Evolutionary conservation across 345 rosid species (phyloP).

Genomic region (Cardamine occulta): DNA sequence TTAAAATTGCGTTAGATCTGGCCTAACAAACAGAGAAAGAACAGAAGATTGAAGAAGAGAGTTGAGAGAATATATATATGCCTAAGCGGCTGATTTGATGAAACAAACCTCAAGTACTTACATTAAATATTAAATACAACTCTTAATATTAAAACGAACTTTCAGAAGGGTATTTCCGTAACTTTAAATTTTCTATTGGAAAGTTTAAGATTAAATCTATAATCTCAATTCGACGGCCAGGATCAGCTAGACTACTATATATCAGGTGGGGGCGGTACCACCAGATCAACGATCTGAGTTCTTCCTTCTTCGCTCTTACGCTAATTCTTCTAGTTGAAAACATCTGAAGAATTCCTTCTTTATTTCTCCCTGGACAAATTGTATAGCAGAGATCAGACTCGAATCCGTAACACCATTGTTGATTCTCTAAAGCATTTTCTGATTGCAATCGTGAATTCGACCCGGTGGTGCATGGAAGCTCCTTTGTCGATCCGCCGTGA

Average conservation of each 20-base stretch:
- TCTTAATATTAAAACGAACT: no score
- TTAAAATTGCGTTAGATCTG: no score
- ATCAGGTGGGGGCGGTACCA: constrained; percentile 16
- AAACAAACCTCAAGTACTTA: no score
- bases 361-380: background rate
- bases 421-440: background rate
- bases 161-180: background rate
- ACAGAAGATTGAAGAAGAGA: no score
- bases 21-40: no score
- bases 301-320: constrained; percentile 4
- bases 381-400: constrained; percentile 17
- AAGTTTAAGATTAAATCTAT: constrained; percentile 8
- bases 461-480: constrained; percentile 54
- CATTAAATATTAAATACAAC: no score
- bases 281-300: constrained; percentile 47
- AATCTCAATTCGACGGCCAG: constrained; percentile 29
- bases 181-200: background rate
- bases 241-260: constrained; percentile 35
- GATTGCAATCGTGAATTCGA: constrained; percentile 28
- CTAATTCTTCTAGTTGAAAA: constrained; percentile 24
- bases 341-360: constrained; percentile 27
- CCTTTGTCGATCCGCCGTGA: constrained; percentile 33
- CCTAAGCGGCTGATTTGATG: no score
- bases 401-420: background rate
- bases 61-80: no score